Percentiles rank a stretch among this genome's conserved stretches.
Conservation (phyloP, 164 flowering plant genomes). For the Magnolia changhungtana region DNA sequence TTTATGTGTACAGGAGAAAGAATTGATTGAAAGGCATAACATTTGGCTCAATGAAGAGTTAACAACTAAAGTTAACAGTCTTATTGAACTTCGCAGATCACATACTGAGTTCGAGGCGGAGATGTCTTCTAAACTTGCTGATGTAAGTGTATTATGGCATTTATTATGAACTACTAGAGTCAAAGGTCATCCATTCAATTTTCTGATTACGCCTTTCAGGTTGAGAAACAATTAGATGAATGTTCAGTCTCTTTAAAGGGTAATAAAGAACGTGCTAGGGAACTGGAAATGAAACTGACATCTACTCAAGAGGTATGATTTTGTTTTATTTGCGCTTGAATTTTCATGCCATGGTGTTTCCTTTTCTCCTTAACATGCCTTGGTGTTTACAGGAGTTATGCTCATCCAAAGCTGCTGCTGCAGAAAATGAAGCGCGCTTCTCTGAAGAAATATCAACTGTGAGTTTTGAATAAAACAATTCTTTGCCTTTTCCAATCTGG, state of each 20-base stretch:
- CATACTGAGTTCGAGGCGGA: constrained; percentile 72
- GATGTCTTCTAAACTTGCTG: constrained; percentile 67
- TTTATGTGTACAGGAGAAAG: constrained; percentile 66
- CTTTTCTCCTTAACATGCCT: neutral
- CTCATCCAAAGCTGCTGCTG: constrained; percentile 57
- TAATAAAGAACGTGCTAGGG: constrained; percentile 65
- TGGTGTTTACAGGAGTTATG: constrained; percentile 53
- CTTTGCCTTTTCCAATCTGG: neutral
- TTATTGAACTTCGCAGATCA: constrained; percentile 49
- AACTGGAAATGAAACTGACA: constrained; percentile 57
- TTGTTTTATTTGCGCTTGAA: neutral
- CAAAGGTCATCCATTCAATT: neutral
- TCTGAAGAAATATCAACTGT: constrained; percentile 77
- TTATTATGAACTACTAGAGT: neutral
- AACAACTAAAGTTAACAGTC: constrained; percentile 52
- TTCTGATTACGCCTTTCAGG: constrained; percentile 29
- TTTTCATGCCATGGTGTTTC: neutral
- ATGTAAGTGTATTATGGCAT: constrained; percentile 39
- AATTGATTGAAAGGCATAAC: constrained; percentile 86
- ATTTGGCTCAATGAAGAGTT: constrained; percentile 89
- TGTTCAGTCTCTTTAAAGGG: constrained; percentile 56
- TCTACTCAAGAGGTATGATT: constrained; percentile 64
- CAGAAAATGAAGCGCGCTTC: constrained; percentile 56
- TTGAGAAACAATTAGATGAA: constrained; percentile 60
- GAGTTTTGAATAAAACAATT: constrained; percentile 24